phyloP scores from a whole-genome alignment of 2,329 filamentous ascomycete species.

The Nigrospora oryzae region DNA sequence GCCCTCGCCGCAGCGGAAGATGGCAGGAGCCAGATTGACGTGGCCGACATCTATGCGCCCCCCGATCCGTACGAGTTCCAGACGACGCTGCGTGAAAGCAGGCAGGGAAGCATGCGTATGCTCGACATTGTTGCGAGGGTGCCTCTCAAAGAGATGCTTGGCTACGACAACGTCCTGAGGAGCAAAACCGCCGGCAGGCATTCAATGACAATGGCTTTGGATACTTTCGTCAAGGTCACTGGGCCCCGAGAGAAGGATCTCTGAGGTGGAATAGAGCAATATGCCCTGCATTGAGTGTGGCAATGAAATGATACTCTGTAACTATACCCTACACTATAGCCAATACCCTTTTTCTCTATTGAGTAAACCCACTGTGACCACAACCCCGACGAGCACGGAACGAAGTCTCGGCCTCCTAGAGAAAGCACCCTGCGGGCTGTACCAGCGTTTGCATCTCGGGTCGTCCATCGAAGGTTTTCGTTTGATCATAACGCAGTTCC shows the following conservation, averaged over 20 bases:
- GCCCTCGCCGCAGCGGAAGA: conserved; percentile 66
- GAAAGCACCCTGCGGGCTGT: too few species aligned
- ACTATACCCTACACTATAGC: too few species aligned
- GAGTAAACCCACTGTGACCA: too few species aligned
- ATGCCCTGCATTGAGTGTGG: neutral
- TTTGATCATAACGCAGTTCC: too few species aligned
- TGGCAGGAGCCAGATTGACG: conserved; percentile 46
- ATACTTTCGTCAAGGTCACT: conserved; percentile 47
- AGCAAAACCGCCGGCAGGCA: conserved; percentile 80
- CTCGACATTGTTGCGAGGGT: conserved; percentile 75
- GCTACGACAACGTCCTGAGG: conserved; percentile 81
- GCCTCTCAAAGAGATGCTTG: conserved; percentile 92
- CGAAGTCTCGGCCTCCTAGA: too few species aligned
- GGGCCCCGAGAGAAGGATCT: conserved; percentile 44
- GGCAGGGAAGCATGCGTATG: conserved; percentile 38
- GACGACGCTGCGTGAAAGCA: conserved; percentile 43
- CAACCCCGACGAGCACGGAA: too few species aligned
- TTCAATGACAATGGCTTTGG: conserved; percentile 49
- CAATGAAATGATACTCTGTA: too few species aligned
- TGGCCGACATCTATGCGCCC: conserved; percentile 73
- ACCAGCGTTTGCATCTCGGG: too few species aligned
- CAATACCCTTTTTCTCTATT: too few species aligned
- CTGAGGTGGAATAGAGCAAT: conserved; percentile 11
- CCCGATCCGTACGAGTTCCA: conserved; percentile 69
- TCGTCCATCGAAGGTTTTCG: too few species aligned